A percentile compares a stretch with the other conserved stretches of the same genome.
phyloP scores from a whole-genome alignment of 192 early-diverging fungal species.

The Podila clonocystis region DNA sequence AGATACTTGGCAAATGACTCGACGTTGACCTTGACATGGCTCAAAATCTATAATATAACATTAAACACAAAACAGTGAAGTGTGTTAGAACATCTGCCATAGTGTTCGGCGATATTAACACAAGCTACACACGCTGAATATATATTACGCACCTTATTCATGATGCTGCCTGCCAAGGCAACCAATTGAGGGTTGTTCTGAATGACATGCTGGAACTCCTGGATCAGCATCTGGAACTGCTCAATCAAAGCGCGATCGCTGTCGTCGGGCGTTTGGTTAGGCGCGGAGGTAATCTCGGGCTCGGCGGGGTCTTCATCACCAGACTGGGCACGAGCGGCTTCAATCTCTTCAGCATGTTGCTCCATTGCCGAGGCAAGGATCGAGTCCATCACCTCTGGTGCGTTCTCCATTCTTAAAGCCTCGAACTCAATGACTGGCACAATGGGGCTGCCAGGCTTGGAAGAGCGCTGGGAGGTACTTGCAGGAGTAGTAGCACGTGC shows the following conservation, averaged over 20 bases:
- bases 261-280: not conserved
- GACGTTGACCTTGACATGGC: slow-evolving; percentile 44
- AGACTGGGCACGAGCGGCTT: slow-evolving; percentile 7
- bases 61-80: not conserved
- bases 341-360: slow-evolving; percentile 39
- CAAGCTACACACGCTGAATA: not conserved
- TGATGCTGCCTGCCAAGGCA: slow-evolving; percentile 24
- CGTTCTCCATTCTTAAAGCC: slow-evolving; percentile 32
- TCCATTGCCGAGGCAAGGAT: slow-evolving; percentile 51
- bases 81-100: not conserved
- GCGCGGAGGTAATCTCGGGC: not conserved
- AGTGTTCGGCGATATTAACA: not conserved
- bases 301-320: slow-evolving; percentile 30
- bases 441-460: slow-evolving; percentile 17
- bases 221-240: slow-evolving; percentile 39
- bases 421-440: slow-evolving; percentile 40
- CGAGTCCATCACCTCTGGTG: slow-evolving; percentile 34
- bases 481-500: not conserved
- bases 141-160: slow-evolving; percentile 21
- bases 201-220: slow-evolving; percentile 47
- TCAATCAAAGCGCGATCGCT: slow-evolving; percentile 28
- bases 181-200: slow-evolving; percentile 49
- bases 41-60: not conserved
- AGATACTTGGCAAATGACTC: slow-evolving; percentile 38
- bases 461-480: not conserved